Percentiles rank a stretch among this genome's conserved stretches.
These are phyloP conservation scores for Arabis alpina DNA, from an alignment of 345 rosid species.

Conservation along the genomic window DNA sequence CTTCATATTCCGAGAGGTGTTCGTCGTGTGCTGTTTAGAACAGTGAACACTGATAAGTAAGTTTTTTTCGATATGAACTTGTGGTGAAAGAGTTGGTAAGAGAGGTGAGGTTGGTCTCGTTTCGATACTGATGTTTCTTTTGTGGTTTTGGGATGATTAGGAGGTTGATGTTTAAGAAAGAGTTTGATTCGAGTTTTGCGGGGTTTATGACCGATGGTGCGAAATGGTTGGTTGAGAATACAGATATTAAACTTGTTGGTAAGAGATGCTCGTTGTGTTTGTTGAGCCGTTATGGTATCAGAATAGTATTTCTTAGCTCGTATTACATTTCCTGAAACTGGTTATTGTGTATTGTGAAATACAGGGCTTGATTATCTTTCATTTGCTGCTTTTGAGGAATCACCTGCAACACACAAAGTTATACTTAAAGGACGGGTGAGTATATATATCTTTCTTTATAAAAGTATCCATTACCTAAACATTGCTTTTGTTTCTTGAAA, in stretches of 20 bases:
- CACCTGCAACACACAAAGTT: conserved; percentile 44
- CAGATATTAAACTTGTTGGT: conserved; percentile 92
- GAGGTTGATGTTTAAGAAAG: conserved; percentile 77
- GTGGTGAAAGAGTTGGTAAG: not conserved
- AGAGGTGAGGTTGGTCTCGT: not conserved
- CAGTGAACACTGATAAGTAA: conserved; percentile 84
- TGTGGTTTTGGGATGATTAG: conserved; percentile 46
- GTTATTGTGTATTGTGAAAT: not conserved
- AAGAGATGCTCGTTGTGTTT: not conserved
- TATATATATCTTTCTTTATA: conserved; percentile 3
- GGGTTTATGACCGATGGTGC: conserved; percentile 92
- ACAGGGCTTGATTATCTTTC: conserved; percentile 83
- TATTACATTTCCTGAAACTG: not conserved
- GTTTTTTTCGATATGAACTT: conserved; percentile 15
- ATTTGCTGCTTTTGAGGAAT: conserved; percentile 67
- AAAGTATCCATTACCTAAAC: not conserved
- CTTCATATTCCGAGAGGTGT: conserved; percentile 78
- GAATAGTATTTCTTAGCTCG: not conserved
- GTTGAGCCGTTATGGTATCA: not conserved
- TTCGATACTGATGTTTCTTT: not conserved
- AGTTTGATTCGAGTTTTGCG: conserved; percentile 80
- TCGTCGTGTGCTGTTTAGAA: conserved; percentile 83
- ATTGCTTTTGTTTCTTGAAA: conserved; percentile 13
- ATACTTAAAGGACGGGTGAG: conserved; percentile 43
- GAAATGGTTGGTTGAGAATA: conserved; percentile 85